These are phyloP conservation scores for Aspergillus sojae DNA, from an alignment of 2,329 filamentous ascomycete genomes.

Conservation along the genomic window DNA sequence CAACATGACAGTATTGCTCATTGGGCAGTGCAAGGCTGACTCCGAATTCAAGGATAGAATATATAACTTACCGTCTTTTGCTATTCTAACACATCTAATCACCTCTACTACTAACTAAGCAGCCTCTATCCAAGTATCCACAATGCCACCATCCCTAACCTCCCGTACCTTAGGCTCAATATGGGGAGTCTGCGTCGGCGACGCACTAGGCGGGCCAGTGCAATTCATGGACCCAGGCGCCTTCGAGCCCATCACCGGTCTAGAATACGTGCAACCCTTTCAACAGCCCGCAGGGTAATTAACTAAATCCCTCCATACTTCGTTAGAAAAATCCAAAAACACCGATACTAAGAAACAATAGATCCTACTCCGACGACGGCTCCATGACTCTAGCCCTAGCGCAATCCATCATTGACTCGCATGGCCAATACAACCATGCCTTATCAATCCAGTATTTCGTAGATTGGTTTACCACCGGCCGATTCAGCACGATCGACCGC, in stretches of 20 bases:
- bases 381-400: constrained; percentile 49
- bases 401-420: constrained; percentile 38
- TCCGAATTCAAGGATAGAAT: neutral
- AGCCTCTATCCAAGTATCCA: neutral
- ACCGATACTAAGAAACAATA: constrained; percentile 6
- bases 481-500: constrained; percentile 37
- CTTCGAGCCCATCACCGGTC: constrained; percentile 38
- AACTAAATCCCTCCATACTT: neutral
- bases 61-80: neutral
- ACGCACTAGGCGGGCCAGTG: constrained; percentile 48
- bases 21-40: neutral
- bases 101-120: neutral
- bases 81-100: neutral
- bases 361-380: constrained; percentile 48
- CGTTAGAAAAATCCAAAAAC: neutral
- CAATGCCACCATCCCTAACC: neutral
- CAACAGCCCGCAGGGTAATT: constrained; percentile 38
- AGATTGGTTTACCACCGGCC: constrained; percentile 39
- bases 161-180: constrained; percentile 31
- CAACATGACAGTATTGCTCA: no score
- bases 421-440: constrained; percentile 32
- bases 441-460: constrained; percentile 40
- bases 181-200: constrained; percentile 44
- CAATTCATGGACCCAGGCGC: constrained; percentile 41
- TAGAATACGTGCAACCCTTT: constrained; percentile 38